phyloP scores from a whole-genome alignment of 2,329 filamentous ascomycete genomes.

The Grosmannia penicillata region DNA sequence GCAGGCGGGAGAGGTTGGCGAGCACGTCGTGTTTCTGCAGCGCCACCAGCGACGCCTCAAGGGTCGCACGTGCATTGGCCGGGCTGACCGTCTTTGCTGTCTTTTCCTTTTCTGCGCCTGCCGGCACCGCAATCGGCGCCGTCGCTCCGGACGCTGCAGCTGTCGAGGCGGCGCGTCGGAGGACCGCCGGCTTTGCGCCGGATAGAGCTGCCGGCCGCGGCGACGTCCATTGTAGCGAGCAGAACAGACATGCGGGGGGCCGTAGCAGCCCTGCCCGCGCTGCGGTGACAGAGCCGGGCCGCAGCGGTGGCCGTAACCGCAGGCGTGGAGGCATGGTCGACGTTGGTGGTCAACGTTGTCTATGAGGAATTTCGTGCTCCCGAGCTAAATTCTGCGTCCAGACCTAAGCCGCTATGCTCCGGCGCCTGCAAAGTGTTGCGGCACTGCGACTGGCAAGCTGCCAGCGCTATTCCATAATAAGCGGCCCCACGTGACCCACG shows the following conservation, averaged over 20 bases:
- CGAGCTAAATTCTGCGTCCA: background rate
- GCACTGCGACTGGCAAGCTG: too few relatives aligned
- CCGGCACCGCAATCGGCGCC: constrained; percentile 19
- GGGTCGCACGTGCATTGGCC: constrained; percentile 20
- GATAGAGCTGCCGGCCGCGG: background rate
- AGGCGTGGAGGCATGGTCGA: constrained; percentile 18
- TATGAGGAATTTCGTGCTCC: background rate
- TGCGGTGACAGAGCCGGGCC: background rate
- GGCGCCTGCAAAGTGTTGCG: too few relatives aligned
- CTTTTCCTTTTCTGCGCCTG: constrained; percentile 6
- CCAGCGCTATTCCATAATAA: too few relatives aligned
- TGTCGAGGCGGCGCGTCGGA: constrained; percentile 16
- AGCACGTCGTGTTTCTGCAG: constrained; percentile 46
- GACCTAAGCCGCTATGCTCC: background rate
- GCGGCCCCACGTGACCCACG: too few relatives aligned
- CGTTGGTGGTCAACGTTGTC: background rate
- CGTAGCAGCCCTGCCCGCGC: background rate
- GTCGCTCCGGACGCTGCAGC: constrained; percentile 3
- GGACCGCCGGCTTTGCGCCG: too few relatives aligned
- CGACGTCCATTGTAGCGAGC: constrained; percentile 13
- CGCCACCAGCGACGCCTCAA: constrained; percentile 42
- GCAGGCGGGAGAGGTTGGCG: constrained; percentile 54
- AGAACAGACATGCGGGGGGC: constrained; percentile 16
- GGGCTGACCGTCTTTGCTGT: background rate
- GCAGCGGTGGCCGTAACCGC: constrained; percentile 8